These are phyloP conservation scores for Kodamaea leandrae DNA, from an alignment of 805 yeast genomes.

Conservation along the genomic window DNA sequence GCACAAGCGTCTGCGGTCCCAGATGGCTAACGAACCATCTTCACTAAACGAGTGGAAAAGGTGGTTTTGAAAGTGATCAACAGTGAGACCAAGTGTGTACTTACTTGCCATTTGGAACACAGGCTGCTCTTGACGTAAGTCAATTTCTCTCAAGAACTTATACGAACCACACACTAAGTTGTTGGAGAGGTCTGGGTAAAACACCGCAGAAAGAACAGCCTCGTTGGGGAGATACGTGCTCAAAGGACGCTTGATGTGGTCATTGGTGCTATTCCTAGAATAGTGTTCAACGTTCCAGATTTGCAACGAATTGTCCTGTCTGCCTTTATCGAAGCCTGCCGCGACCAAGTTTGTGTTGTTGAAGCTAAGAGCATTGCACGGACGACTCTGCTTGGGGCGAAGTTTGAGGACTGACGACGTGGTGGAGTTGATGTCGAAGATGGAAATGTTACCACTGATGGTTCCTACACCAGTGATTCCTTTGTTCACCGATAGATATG, in stretches of 20 bases:
- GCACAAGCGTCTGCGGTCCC: slow-evolving; percentile 69
- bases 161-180: slow-evolving; percentile 71
- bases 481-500: slow-evolving; percentile 51
- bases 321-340: slow-evolving; percentile 73
- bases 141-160: slow-evolving; percentile 75
- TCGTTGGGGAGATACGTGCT: slow-evolving; percentile 68
- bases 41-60: slow-evolving; percentile 76
- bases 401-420: slow-evolving; percentile 39
- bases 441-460: slow-evolving; percentile 60
- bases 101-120: slow-evolving; percentile 73
- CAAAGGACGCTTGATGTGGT: slow-evolving; percentile 52
- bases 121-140: slow-evolving; percentile 63
- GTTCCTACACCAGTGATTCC: slow-evolving; percentile 77
- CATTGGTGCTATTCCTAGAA: slow-evolving; percentile 44
- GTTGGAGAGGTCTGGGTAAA: slow-evolving; percentile 55
- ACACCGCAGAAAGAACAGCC: slow-evolving; percentile 64
- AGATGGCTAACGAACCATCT: slow-evolving; percentile 78
- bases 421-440: slow-evolving; percentile 55
- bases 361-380: slow-evolving; percentile 74
- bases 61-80: slow-evolving; percentile 66
- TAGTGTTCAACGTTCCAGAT: slow-evolving; percentile 77
- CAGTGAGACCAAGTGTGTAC: slow-evolving; percentile 62
- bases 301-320: slow-evolving; percentile 72
- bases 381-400: slow-evolving; percentile 63
- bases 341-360: slow-evolving; percentile 65